Percentiles rank a stretch among this genome's conserved stretches.
phyloP scores from a whole-genome alignment of 1,284 basidiomycete species.

The Heterobasidion annosum region DNA sequence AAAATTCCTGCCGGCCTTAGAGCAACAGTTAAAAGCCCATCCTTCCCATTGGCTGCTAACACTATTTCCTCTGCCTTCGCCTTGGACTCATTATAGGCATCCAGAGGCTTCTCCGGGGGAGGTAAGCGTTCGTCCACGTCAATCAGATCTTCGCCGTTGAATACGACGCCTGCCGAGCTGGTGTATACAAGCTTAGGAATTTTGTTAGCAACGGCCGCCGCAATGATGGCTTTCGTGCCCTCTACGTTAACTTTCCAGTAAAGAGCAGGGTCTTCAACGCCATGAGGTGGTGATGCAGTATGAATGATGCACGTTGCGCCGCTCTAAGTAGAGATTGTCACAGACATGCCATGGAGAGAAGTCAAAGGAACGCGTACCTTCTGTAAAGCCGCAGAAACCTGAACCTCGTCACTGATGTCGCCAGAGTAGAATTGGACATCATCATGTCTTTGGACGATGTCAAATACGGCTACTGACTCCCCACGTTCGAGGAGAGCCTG shows the following conservation, averaged over 20 bases:
- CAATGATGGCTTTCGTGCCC: conserved; percentile 83
- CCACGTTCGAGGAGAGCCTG: conserved; percentile 72
- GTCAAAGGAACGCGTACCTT: conserved; percentile 42
- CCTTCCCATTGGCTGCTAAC: conserved; percentile 77
- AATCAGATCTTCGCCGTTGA: conserved; percentile 76
- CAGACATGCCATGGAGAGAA: neutral
- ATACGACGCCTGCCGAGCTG: conserved; percentile 89
- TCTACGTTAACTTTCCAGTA: conserved; percentile 94
- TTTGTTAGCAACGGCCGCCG: conserved; percentile 63
- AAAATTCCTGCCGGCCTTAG: conserved; percentile 96
- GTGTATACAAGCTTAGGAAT: conserved; percentile 93
- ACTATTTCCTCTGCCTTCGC: conserved; percentile 83
- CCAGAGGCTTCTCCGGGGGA: conserved; percentile 70
- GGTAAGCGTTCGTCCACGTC: conserved; percentile 87
- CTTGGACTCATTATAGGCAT: conserved; percentile 97
- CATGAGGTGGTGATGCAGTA: conserved; percentile 87
- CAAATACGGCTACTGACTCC: conserved; percentile 78
- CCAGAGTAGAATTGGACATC: conserved; percentile 83
- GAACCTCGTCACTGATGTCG: conserved; percentile 74
- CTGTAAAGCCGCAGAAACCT: conserved; percentile 62
- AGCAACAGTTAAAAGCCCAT: conserved; percentile 82
- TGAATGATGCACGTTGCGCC: conserved; percentile 87
- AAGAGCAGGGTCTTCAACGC: conserved; percentile 60
- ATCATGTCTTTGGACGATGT: conserved; percentile 83
- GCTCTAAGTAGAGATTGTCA: conserved; percentile 37